A percentile compares a stretch with the other conserved stretches of the same genome.
These are phyloP conservation scores for Stylonectria norvegica DNA, from an alignment of 2,329 filamentous ascomycete species.

Conservation along the genomic window DNA sequence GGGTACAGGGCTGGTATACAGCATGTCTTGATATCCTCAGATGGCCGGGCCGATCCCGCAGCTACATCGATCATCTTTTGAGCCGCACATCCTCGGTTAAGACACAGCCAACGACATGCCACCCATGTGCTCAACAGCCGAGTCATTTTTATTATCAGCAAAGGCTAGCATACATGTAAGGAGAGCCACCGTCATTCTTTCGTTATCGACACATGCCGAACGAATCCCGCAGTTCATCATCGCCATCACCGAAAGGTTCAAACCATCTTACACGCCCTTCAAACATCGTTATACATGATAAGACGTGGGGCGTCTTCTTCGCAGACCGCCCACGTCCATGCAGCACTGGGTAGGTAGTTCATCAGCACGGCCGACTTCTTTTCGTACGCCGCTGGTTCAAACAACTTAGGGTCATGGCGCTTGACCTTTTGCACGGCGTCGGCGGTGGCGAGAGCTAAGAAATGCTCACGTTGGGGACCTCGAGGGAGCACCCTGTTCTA, in stretches of 20 bases:
- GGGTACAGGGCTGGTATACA: conserved; percentile 8
- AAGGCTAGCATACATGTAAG: conserved; percentile 7
- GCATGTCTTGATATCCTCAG: conserved; percentile 1
- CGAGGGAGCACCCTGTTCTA: conserved; percentile 29
- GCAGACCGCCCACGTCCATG: conserved; percentile 37
- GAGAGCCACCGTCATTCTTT: conserved; percentile 6
- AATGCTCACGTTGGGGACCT: conserved; percentile 46
- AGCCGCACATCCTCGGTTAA: conserved; percentile 20
- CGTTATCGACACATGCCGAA: conserved; percentile 8
- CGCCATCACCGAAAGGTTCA: conserved; percentile 1
- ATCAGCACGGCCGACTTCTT: conserved; percentile 31
- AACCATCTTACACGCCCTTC: conserved; percentile 8
- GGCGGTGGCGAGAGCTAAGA: conserved; percentile 55
- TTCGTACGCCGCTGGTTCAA: conserved; percentile 38
- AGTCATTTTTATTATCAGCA: conserved; percentile 4
- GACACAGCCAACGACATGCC: conserved; percentile 5
- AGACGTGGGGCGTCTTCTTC: conserved; percentile 33
- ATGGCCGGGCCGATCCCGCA: conserved; percentile 14
- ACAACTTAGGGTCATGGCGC: conserved; percentile 30
- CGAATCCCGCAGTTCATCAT: conserved; percentile 1
- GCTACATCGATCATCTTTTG: conserved; percentile 5
- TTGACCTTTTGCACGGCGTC: conserved; percentile 49
- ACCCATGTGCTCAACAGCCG: conserved; percentile 12
- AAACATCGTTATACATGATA: conserved; percentile 37
- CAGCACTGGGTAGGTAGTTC: conserved; percentile 36